A percentile compares a stretch with the other conserved stretches of the same genome.
Evolutionary conservation across 78 protist species (phyloP).

Genomic region (Dictyostelium capitatum): DNA sequence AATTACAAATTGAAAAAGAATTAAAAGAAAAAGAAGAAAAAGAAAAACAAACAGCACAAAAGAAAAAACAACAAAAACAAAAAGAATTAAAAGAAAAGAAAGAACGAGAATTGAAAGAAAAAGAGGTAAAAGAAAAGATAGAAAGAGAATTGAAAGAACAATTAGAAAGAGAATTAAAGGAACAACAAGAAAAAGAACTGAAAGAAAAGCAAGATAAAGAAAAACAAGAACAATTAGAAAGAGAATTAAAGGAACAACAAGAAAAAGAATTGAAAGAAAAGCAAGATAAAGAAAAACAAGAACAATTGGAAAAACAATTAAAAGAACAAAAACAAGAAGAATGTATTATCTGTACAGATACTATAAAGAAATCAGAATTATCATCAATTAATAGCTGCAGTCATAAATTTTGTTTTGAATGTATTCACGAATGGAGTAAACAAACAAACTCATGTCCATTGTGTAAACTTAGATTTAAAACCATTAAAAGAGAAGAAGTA

Average conservation of each 20-base stretch:
- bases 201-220: not conserved
- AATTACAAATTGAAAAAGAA: too few relatives aligned
- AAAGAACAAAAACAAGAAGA: not conserved
- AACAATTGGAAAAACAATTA: slow-evolving; percentile 4
- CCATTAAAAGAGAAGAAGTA: not conserved
- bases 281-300: not conserved
- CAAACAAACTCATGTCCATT: slow-evolving; percentile 63
- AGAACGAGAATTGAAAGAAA: too few relatives aligned
- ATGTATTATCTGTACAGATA: slow-evolving; percentile 49
- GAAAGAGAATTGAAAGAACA: not conserved
- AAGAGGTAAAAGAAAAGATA: not conserved
- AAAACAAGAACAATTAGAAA: not conserved
- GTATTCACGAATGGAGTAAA: slow-evolving; percentile 66
- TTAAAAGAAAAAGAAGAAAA: not conserved
- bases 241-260: not conserved
- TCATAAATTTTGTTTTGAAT: slow-evolving; percentile 61
- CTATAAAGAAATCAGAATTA: not conserved
- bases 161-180: not conserved
- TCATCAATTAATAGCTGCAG: slow-evolving; percentile 31
- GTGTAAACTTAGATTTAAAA: slow-evolving; percentile 27
- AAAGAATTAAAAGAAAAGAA: not conserved
- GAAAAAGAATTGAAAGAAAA: not conserved
- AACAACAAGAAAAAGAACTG: not conserved
- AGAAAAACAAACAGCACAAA: not conserved
- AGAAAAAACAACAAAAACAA: not conserved